Percentiles rank a stretch among this genome's conserved stretches.
Evolutionary conservation across 106 monocot species (phyloP).

Genomic region (Amphibolis antarctica): DNA sequence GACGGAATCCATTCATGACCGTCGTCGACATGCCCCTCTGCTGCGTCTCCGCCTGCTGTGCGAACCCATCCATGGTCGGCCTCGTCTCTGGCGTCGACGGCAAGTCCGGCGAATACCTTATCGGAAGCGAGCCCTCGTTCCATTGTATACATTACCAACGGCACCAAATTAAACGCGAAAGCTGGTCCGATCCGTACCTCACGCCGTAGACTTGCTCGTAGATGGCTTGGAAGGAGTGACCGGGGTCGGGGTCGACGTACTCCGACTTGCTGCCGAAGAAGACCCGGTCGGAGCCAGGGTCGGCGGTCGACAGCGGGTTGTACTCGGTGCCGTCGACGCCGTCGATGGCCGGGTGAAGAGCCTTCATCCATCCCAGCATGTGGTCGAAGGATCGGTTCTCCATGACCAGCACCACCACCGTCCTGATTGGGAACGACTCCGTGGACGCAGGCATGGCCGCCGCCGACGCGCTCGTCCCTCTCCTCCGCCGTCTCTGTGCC

Average conservation of each 20-base stretch:
- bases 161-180: too few species aligned
- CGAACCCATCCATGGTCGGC: slow-evolving; percentile 82
- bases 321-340: slow-evolving; percentile 58
- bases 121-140: too few species aligned
- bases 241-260: slow-evolving; percentile 91
- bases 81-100: slow-evolving; percentile 29
- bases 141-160: too few species aligned
- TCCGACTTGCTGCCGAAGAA: slow-evolving; percentile 38
- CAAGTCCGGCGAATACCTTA: slow-evolving; percentile 19
- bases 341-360: slow-evolving; percentile 53
- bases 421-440: slow-evolving; percentile 43
- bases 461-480: too few species aligned
- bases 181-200: slow-evolving; percentile 3
- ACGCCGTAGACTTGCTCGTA: slow-evolving; percentile 80
- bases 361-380: slow-evolving; percentile 94
- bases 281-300: slow-evolving; percentile 35
- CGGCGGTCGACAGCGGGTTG: slow-evolving; percentile 54
- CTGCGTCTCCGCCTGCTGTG: slow-evolving; percentile 66
- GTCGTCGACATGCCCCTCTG: slow-evolving; percentile 39
- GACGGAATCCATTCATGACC: slow-evolving; percentile 82
- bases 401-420: slow-evolving; percentile 70
- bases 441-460: too few species aligned
- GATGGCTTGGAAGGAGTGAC: slow-evolving; percentile 93
- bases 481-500: too few species aligned
- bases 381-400: slow-evolving; percentile 98